A percentile compares a stretch with the other conserved stretches of the same genome.
These are phyloP conservation scores for Epichloe sibirici DNA, from an alignment of 2,329 filamentous ascomycete species.

Conservation along the genomic window DNA sequence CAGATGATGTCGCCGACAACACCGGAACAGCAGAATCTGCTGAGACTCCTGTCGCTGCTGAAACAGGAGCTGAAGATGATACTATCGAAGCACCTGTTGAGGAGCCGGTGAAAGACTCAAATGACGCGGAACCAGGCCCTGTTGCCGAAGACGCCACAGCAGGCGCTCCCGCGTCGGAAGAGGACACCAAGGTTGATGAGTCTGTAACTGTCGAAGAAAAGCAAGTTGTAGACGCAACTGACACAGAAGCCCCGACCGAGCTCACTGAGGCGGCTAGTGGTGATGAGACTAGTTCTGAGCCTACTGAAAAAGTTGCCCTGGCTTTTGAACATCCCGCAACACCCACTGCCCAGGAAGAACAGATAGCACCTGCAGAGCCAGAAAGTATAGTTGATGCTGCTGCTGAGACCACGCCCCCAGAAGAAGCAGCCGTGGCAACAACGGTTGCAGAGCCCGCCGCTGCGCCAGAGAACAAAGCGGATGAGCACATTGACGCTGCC, in stretches of 20 bases:
- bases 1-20: neutral
- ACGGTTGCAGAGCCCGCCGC: neutral
- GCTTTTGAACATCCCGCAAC: neutral
- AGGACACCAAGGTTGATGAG: neutral
- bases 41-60: neutral
- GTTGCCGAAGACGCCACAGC: neutral
- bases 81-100: neutral
- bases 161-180: neutral
- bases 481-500: neutral
- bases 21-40: neutral
- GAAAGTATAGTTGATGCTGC: neutral
- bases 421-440: constrained; percentile 2
- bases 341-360: neutral
- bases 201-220: neutral
- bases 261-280: neutral
- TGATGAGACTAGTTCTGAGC: neutral
- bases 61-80: neutral
- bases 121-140: neutral
- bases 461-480: neutral
- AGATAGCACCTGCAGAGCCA: neutral
- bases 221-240: neutral
- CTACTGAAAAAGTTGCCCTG: constrained; percentile 1
- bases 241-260: neutral
- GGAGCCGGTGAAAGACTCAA: neutral
- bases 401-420: neutral